phyloP scores from a whole-genome alignment of 106 monocot genomes.

The Dioscorea alata region DNA sequence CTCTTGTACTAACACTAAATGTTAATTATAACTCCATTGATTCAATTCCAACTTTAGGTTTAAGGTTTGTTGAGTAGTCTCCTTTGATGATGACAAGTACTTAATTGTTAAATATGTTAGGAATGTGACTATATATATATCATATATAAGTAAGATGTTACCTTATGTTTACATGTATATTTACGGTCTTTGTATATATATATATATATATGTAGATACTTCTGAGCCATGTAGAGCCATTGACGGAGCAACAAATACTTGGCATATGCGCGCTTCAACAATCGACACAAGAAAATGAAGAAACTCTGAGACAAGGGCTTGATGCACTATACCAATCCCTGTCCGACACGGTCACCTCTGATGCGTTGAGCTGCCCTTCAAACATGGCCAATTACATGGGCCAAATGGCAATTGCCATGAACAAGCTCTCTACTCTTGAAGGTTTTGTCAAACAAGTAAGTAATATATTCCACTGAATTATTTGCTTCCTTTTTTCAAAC shows the following conservation, averaged over 20 bases:
- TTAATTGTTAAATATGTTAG: slow-evolving; percentile 1
- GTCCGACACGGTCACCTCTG: slow-evolving; percentile 62
- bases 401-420: slow-evolving; percentile 81
- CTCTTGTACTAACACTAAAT: neutral
- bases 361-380: slow-evolving; percentile 51
- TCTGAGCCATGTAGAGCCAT: slow-evolving; percentile 61
- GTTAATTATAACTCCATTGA: too few species aligned
- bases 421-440: slow-evolving; percentile 79
- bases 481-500: neutral
- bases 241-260: slow-evolving; percentile 84
- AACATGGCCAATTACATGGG: slow-evolving; percentile 95
- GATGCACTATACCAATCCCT: slow-evolving; percentile 76
- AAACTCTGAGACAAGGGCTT: slow-evolving; percentile 83
- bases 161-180: neutral
- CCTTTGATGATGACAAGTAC: neutral
- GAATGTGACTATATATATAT: slow-evolving; percentile 12
- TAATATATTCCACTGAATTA: neutral
- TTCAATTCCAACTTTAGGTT: too few species aligned
- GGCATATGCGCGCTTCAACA: slow-evolving; percentile 67
- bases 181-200: neutral
- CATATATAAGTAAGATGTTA: neutral
- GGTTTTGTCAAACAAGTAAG: slow-evolving; percentile 77
- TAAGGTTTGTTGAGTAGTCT: too few species aligned
- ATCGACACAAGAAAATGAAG: slow-evolving; percentile 79
- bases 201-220: slow-evolving; percentile 51